Evolutionary conservation across 768 basidiomycete genomes (phyloP), one percentile per base, ranked within the genome.

Genomic region (Amanita subjunquillea): DNA sequence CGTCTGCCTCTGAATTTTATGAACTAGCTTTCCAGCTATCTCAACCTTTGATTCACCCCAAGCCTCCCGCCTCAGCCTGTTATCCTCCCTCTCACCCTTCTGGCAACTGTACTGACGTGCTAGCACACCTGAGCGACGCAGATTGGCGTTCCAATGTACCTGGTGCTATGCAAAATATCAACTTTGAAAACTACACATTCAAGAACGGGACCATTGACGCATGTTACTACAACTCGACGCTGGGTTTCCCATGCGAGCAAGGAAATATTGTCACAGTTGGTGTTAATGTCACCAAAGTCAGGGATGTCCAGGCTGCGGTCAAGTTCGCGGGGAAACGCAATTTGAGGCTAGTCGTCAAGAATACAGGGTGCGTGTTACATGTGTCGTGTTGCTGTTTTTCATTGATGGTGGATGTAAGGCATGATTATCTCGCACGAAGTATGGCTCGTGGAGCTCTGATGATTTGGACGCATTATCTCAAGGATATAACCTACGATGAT

Each of bases 221-320:
- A 1, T 83, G 79, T 69, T 78, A 75, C 36, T 53, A 78, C 41
- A 71, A 80, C 51, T 72, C 70, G 0, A 61, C 66, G 0, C 57
- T 72, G 0, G 70, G 68, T 2, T 41, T 66, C 13, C 65, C 71
- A 6, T 78, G 76, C 53, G 60, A 62, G 2, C 75, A 75, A 56
- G 75, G 74, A 17, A 70, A 67, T 41, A 66, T 76, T 1, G 69
- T 76, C 1, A 63, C 69, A 1, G 54, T 69, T 13, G 71, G 69
- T 1, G 72, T 74, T 5, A 70, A 76, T 52, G 72, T 71, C 0
- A 63, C 69, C 3, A 63, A 64, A 0, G 64, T 64, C 0, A 48
- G 53, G 4, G 75, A 76, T 50, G 57, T 77, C 1, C 72, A 72
- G 55, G 68, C 65, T 17, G 36, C 15, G 2, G 32, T 48, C 27